Conservation (phyloP, 306 rosid species). For the Trichosanthes truncata region DNA sequence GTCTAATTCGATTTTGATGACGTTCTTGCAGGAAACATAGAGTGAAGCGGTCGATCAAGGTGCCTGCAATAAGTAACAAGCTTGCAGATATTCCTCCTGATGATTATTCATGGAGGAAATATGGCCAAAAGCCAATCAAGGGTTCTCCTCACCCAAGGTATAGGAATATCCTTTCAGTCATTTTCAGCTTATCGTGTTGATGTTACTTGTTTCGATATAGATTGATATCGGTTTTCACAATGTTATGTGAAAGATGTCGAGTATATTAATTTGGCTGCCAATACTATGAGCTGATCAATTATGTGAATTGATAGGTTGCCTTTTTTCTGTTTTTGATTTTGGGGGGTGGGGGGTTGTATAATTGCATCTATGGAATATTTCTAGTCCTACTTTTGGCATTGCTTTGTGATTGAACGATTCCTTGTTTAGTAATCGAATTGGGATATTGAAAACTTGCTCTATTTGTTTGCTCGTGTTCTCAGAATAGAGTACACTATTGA, state of each 20-base stretch:
- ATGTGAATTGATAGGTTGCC: not conserved
- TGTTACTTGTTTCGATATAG: not conserved
- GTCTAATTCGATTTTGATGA: not conserved
- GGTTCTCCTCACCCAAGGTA: slow-evolving; percentile 99
- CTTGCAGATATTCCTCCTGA: slow-evolving; percentile 98
- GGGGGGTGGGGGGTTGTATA: not conserved
- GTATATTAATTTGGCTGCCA: not conserved
- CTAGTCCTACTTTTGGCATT: not conserved
- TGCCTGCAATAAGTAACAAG: slow-evolving; percentile 96
- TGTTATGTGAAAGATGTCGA: not conserved
- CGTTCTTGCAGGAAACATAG: slow-evolving; percentile 65
- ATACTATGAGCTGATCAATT: not conserved
- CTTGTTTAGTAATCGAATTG: not conserved
- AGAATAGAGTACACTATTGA: not conserved
- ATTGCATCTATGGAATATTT: not conserved
- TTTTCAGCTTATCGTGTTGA: not conserved
- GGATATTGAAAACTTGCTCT: not conserved
- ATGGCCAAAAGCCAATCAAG: slow-evolving; percentile 99
- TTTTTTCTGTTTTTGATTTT: not conserved
- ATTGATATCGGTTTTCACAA: not conserved
- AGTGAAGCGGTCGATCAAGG: slow-evolving; percentile 89
- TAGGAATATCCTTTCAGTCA: slow-evolving; percentile 2
- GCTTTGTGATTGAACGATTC: not conserved
- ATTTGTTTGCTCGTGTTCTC: not conserved
- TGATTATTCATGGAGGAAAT: slow-evolving; percentile 98